Percentiles rank a stretch among this genome's conserved stretches.
Conservation (phyloP, 495 filamentous ascomycete species). For the Aspergillus funiculosus region DNA sequence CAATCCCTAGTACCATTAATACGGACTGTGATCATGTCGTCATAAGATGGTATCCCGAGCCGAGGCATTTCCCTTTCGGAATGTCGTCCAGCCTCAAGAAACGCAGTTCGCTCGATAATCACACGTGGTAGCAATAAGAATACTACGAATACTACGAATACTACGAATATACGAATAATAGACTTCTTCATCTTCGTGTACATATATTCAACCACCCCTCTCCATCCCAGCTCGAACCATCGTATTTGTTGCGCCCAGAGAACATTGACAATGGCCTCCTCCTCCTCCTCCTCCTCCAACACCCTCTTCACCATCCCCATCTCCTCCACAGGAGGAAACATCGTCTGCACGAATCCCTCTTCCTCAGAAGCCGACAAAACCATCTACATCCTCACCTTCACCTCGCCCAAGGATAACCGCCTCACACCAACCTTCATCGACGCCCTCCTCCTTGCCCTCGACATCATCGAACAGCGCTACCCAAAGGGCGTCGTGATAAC, state of each 20-base stretch:
- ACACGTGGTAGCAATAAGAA: too few relatives aligned
- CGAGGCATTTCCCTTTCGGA: constrained; percentile 4
- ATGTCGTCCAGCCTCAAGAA: too few relatives aligned
- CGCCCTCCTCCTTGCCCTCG: constrained; percentile 61
- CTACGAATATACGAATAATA: too few relatives aligned
- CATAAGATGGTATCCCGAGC: constrained; percentile 3
- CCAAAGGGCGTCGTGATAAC: constrained; percentile 67
- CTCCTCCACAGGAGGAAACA: constrained; percentile 42
- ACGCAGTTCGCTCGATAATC: too few relatives aligned
- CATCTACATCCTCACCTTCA: constrained; percentile 71
- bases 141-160: too few relatives aligned
- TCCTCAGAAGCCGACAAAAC: constrained; percentile 28
- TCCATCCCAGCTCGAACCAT: too few relatives aligned
- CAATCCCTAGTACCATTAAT: too few relatives aligned
- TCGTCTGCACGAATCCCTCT: constrained; percentile 53
- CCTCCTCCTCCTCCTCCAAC: not conserved
- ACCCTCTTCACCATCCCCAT: constrained; percentile 44
- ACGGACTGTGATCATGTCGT: not conserved
- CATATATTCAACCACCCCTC: too few relatives aligned
- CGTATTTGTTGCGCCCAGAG: too few relatives aligned
- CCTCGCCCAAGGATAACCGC: constrained; percentile 67
- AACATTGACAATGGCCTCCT: not conserved
- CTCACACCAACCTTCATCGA: constrained; percentile 60
- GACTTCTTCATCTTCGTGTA: too few relatives aligned
- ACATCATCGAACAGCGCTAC: constrained; percentile 62